Conservation (phyloP, 495 filamentous ascomycete genomes). For the Xylaria venustula region DNA sequence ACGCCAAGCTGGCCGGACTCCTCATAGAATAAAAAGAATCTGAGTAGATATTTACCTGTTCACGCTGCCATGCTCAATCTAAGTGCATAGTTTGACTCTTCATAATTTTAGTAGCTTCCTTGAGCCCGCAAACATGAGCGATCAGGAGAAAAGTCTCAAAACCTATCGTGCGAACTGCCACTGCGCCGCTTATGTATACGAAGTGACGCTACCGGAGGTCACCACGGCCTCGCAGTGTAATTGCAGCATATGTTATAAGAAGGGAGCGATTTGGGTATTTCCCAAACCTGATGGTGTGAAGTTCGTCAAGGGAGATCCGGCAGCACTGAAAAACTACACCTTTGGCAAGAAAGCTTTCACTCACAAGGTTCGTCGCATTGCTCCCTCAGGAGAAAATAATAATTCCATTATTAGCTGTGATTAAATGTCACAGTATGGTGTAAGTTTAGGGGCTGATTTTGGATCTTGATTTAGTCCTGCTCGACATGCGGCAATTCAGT, state of each 20-base stretch:
- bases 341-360: constrained; percentile 11
- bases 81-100: no score
- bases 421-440: no score
- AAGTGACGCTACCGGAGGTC: constrained; percentile 16
- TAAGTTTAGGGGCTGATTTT: not conserved
- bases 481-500: constrained; percentile 19
- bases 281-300: constrained; percentile 16
- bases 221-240: constrained; percentile 14
- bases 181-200: constrained; percentile 30
- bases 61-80: no score
- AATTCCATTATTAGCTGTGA: not conserved
- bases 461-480: constrained; percentile 17
- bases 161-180: constrained; percentile 33
- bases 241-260: constrained; percentile 28
- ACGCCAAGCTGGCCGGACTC: not conserved
- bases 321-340: constrained; percentile 16
- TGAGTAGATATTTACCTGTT: no score
- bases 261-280: constrained; percentile 16
- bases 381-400: not conserved
- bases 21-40: no score
- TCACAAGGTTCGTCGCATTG: constrained; percentile 17
- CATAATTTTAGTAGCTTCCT: no score
- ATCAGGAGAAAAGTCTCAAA: not conserved
- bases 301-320: constrained; percentile 20
- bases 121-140: no score